Evolutionary conservation across 2,329 filamentous ascomycete species (phyloP), one percentile per base, ranked within the genome.

Genomic region (Arthrinium phaeospermum): DNA sequence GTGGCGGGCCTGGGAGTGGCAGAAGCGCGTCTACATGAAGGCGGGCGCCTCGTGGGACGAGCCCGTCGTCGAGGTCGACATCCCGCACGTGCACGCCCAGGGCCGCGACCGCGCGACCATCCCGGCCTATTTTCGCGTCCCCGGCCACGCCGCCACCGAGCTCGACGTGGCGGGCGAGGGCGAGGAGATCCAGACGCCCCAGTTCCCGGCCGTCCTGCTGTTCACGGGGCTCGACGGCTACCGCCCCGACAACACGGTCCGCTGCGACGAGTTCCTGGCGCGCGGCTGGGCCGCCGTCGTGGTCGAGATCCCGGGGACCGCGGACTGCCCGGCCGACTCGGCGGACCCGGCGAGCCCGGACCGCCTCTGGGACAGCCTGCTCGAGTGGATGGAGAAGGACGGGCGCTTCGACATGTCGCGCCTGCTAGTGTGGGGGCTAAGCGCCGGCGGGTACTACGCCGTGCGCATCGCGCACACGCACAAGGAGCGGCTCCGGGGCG

Each of bases 401-500:
- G 79, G 80, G 0, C 77, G 81, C 7, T 90, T 92, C 76, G 87
- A 93, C 78, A 88, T 88, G 85, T 75, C 77, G 1, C 86, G 85
- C 46, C 81, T 93, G 10, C 80, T 91, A 73, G 88, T 86, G 67
- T 93, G 91, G 91, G 91, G 91, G 0, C 81, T 93, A 46, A 91
- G 88, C 74, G 85, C 88, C 0, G 91, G 91, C 44, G 91, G 91
- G 0, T 93, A 92, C 84, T 92, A 93, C 80, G 91, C 91, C 27
- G 85, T 91, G 49, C 87, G 91, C 24, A 85, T 90, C n/a, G 91
- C 91, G 64, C 90, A 92, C 79, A 93, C 91, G n/a, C 91, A 93
- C 79, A 82, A 83, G 24, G 78, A 83, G 0, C 80, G 82, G 13
- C 81, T 94, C 27, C 80, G 82, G 0, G 91, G 91, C 0, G 81